phyloP scores from a whole-genome alignment of 2,329 filamentous ascomycete species.

The Microdochium bolleyi region DNA sequence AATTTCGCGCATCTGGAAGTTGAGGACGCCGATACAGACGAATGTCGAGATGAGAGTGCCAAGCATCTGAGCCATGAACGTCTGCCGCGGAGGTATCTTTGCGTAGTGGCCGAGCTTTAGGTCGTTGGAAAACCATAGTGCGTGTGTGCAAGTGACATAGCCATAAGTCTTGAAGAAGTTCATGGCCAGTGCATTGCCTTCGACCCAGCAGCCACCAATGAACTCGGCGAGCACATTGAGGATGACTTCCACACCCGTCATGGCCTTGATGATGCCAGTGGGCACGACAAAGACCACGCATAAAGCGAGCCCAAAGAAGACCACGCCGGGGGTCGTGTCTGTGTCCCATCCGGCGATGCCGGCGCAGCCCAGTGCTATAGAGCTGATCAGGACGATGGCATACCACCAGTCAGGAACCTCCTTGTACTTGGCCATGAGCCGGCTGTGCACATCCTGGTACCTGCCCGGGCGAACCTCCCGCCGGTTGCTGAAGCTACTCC shows the following conservation, averaged over 20 bases:
- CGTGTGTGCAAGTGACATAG: constrained; percentile 27
- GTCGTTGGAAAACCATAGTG: constrained; percentile 21
- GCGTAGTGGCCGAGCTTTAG: constrained; percentile 45
- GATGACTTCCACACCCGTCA: constrained; percentile 43
- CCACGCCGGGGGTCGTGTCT: constrained; percentile 39
- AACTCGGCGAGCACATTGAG: constrained; percentile 46
- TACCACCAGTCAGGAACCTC: constrained; percentile 49
- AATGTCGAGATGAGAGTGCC: constrained; percentile 47
- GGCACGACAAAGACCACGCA: constrained; percentile 43
- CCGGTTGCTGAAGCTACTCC: constrained; percentile 34
- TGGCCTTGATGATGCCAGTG: constrained; percentile 43
- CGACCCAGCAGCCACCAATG: constrained; percentile 40
- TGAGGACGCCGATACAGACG: constrained; percentile 37
- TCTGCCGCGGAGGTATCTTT: constrained; percentile 53
- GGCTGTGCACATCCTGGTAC: constrained; percentile 15
- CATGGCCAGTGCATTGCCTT: constrained; percentile 43
- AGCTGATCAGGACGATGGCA: constrained; percentile 28
- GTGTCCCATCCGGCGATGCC: constrained; percentile 41
- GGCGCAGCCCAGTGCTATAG: constrained; percentile 36
- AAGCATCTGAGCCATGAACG: constrained; percentile 50
- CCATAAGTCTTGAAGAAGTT: constrained; percentile 48
- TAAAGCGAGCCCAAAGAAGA: constrained; percentile 41
- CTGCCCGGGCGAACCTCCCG: constrained; percentile 21
- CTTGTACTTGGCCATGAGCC: constrained; percentile 19
- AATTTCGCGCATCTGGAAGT: constrained; percentile 24